Percentiles rank a stretch among this genome's conserved stretches.
These are phyloP conservation scores for Aspergillus candidus DNA, from an alignment of 2,329 filamentous ascomycete genomes.

Conservation along the genomic window DNA sequence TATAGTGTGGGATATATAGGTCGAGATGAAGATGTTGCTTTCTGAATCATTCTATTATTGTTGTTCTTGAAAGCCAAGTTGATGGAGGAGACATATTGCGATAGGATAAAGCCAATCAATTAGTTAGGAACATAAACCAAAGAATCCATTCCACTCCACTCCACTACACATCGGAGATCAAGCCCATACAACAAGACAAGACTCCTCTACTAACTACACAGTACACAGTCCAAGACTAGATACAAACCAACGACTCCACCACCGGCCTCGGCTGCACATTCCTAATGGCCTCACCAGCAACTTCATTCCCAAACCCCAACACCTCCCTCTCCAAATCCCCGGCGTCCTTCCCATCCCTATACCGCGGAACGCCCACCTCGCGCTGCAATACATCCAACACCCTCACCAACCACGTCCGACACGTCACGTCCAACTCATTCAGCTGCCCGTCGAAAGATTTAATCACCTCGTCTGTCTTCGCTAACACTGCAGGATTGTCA, in stretches of 20 bases:
- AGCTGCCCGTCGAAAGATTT: constrained; percentile 14
- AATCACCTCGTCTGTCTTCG: constrained; percentile 14
- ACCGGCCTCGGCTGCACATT: constrained; percentile 18
- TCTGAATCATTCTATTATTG: too few species aligned
- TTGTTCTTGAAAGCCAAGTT: too few species aligned
- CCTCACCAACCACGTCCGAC: constrained; percentile 17
- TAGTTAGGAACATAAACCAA: too few species aligned
- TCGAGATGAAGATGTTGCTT: too few species aligned
- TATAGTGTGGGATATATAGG: too few species aligned
- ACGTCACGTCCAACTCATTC: constrained; percentile 13
- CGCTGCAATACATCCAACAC: constrained; percentile 12
- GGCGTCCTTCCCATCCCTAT: constrained; percentile 5
- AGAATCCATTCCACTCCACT: too few species aligned
- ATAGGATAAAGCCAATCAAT: too few species aligned
- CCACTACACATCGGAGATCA: too few species aligned
- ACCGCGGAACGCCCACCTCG: background rate
- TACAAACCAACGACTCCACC: background rate
- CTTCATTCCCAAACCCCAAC: constrained; percentile 17
- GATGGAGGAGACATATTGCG: too few species aligned
- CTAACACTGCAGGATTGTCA: background rate
- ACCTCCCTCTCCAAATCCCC: constrained; percentile 14
- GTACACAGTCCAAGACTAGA: too few species aligned
- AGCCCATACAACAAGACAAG: too few species aligned
- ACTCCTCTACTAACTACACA: too few species aligned
- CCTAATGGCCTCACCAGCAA: constrained; percentile 9